Evolutionary conservation across 371 early-diverging fungal genomes (phyloP).

Genomic region (Polyrhizophydium stewartii): DNA sequence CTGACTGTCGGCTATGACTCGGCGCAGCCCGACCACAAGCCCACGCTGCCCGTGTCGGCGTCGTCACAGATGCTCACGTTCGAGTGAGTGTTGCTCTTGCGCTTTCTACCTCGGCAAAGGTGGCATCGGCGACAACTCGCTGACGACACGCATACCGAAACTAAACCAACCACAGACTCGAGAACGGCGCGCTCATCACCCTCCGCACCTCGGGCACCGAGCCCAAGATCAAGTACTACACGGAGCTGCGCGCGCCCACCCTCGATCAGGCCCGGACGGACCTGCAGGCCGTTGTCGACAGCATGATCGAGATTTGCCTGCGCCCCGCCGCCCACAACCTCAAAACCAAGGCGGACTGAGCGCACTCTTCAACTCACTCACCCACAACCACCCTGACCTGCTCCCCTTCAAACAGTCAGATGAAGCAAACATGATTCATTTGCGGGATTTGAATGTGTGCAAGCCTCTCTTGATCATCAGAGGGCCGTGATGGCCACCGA

Average conservation of each 20-base stretch:
- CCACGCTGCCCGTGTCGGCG: constrained; percentile 71
- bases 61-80: constrained; percentile 93
- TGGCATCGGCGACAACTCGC: neutral
- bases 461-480: no score
- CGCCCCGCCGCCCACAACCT: neutral
- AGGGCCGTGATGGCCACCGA: neutral
- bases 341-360: no score
- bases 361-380: no score
- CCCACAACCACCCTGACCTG: no score
- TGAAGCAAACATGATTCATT: no score
- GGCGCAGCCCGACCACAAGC: constrained; percentile 53
- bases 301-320: constrained; percentile 2
- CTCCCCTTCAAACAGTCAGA: no score
- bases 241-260: constrained; percentile 61
- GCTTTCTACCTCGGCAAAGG: neutral
- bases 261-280: constrained; percentile 15
- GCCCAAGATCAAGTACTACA: constrained; percentile 95
- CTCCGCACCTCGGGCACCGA: constrained; percentile 72
- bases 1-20: constrained; percentile 87
- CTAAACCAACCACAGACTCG: constrained; percentile 3
- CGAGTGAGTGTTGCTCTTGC: constrained; percentile 17
- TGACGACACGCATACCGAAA: neutral
- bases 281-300: constrained; percentile 20
- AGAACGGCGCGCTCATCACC: constrained; percentile 12
- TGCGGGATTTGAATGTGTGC: no score